Percentiles rank a stretch among this genome's conserved stretches.
Evolutionary conservation across 2,329 filamentous ascomycete species (phyloP).

Genomic region (Colletotrichum lindemuthianum): DNA sequence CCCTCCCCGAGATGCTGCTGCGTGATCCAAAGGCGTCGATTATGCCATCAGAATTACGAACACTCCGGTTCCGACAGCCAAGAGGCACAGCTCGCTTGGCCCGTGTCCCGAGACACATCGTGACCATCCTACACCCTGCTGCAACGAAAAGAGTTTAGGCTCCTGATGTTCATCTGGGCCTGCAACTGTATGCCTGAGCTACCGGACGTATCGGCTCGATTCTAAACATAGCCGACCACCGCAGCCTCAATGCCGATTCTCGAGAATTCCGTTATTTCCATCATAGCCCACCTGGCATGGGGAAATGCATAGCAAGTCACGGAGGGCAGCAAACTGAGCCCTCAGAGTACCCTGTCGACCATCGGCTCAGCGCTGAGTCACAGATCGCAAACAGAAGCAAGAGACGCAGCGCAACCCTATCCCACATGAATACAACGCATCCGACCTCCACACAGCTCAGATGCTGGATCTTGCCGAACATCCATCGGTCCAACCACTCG

Average conservation of each 20-base stretch:
- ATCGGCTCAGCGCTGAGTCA: constrained; percentile 13
- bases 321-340: too few relatives aligned
- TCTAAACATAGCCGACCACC: too few relatives aligned
- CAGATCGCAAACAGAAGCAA: constrained; percentile 9
- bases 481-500: constrained; percentile 25
- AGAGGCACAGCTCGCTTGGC: neutral
- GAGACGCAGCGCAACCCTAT: constrained; percentile 11
- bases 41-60: neutral
- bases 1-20: constrained; percentile 12
- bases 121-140: constrained; percentile 20
- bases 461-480: constrained; percentile 35
- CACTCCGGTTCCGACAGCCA: neutral
- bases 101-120: neutral
- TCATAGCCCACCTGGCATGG: too few relatives aligned
- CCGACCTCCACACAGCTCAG: constrained; percentile 26
- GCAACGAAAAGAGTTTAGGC: constrained; percentile 21
- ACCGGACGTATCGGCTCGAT: constrained; percentile 7
- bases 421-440: constrained; percentile 13
- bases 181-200: constrained; percentile 2
- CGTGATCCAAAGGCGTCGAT: neutral
- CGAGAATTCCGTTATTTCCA: too few relatives aligned
- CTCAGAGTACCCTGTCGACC: neutral
- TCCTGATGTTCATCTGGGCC: neutral
- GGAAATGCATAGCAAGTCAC: too few relatives aligned
- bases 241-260: too few relatives aligned